These are phyloP conservation scores for Coemansia sp. DNA, from an alignment of 192 early-diverging fungal species.

Conservation along the genomic window DNA sequence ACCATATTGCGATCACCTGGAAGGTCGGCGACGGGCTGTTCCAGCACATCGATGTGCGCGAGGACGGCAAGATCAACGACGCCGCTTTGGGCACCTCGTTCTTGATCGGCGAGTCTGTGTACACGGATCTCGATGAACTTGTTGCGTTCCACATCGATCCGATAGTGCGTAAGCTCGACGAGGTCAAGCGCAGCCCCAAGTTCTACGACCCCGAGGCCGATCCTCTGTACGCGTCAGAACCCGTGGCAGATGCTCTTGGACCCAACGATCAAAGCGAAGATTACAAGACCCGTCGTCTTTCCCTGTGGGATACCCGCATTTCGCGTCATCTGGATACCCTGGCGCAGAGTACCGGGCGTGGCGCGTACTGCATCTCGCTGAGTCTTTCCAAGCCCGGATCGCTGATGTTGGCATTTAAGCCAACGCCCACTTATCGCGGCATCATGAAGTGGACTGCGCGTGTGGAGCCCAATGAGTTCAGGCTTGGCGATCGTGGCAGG, in stretches of 20 bases:
- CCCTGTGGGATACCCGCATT: slow-evolving; percentile 52
- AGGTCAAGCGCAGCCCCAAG: slow-evolving; percentile 73
- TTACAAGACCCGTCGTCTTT: slow-evolving; percentile 20
- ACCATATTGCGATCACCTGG: slow-evolving; percentile 92
- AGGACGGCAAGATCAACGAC: slow-evolving; percentile 66
- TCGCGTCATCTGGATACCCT: slow-evolving; percentile 51
- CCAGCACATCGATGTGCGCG: slow-evolving; percentile 77
- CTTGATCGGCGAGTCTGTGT: slow-evolving; percentile 68
- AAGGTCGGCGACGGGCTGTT: slow-evolving; percentile 84
- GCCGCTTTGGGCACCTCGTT: slow-evolving; percentile 70
- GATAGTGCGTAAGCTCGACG: slow-evolving; percentile 70
- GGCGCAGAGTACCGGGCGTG: slow-evolving; percentile 63
- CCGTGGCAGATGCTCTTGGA: slow-evolving; percentile 14
- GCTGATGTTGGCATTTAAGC: slow-evolving; percentile 77
- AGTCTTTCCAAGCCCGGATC: slow-evolving; percentile 68
- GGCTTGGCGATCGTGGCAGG: slow-evolving; percentile 64
- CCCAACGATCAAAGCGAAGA: slow-evolving; percentile 25
- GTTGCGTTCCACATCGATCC: slow-evolving; percentile 88
- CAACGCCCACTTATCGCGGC: slow-evolving; percentile 62
- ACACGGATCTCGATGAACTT: slow-evolving; percentile 90
- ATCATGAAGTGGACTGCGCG: slow-evolving; percentile 71
- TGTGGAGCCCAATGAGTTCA: slow-evolving; percentile 76
- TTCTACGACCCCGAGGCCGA: slow-evolving; percentile 66
- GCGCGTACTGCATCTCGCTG: slow-evolving; percentile 82
- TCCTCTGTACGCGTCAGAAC: slow-evolving; percentile 63